Evolutionary conservation across 768 basidiomycete genomes (phyloP).

Genomic region (Cystobasidiopsis lactophilus): DNA sequence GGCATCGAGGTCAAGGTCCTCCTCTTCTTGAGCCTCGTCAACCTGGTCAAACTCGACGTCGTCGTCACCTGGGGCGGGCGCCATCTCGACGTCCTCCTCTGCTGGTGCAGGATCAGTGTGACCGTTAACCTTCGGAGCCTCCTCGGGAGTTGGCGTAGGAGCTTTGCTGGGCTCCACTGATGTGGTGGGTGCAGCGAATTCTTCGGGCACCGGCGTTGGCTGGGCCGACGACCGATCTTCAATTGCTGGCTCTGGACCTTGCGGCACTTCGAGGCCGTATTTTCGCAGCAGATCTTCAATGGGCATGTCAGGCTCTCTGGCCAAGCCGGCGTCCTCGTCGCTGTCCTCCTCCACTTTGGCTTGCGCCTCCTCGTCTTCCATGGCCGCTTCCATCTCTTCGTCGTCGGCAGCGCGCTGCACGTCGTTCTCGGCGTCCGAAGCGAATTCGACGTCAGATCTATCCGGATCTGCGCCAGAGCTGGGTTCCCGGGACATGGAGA

Average conservation of each 20-base stretch:
- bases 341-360: conserved; percentile 11
- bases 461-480: too few species aligned
- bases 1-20: conserved; percentile 14
- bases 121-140: neutral
- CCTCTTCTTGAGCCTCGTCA: conserved; percentile 15
- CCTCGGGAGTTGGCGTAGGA: too few species aligned
- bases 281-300: conserved; percentile 27
- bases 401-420: conserved; percentile 27
- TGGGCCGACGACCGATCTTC: too few species aligned
- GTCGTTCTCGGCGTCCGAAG: conserved; percentile 20
- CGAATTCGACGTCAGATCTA: conserved; percentile 18
- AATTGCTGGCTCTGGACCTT: too few species aligned
- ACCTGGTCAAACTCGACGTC: neutral
- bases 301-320: conserved; percentile 27
- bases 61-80: neutral
- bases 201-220: too few species aligned
- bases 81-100: neutral
- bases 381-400: conserved; percentile 28
- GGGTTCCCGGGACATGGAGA: neutral
- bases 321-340: conserved; percentile 25
- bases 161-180: too few species aligned
- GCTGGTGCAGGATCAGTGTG: neutral
- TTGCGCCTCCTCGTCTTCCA: conserved; percentile 24
- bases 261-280: conserved; percentile 28
- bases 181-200: too few species aligned